Percentiles rank a stretch among this genome's conserved stretches.
Evolutionary conservation across 257 asterid genomes (phyloP).

Genomic region (Phtheirospermum japonicum): DNA sequence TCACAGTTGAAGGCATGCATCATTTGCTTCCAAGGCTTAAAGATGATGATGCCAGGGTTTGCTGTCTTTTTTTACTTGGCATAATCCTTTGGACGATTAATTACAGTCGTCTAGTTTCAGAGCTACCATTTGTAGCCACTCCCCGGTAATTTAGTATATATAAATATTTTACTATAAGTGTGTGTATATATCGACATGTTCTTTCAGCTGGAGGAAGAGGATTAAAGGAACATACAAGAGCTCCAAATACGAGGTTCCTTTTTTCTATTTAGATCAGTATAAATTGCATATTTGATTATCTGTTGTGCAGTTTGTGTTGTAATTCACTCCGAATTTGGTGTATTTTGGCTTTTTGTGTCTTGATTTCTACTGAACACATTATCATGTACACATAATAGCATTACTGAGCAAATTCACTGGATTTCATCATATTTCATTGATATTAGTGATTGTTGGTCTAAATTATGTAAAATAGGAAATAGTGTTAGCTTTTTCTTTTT

Average conservation of each 20-base stretch:
- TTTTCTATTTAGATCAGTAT: not conserved
- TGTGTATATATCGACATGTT: constrained; percentile 6
- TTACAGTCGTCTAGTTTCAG: constrained; percentile 37
- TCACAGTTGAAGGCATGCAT: constrained; percentile 52
- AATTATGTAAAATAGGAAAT: not conserved
- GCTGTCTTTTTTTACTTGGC: constrained; percentile 44
- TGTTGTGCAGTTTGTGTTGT: too few species aligned
- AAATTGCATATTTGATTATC: not conserved
- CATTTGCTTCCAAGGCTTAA: constrained; percentile 56
- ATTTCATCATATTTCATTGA: not conserved
- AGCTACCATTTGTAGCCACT: constrained; percentile 36
- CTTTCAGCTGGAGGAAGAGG: constrained; percentile 6
- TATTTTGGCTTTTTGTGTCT: too few species aligned
- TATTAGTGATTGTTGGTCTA: not conserved
- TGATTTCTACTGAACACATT: not conserved
- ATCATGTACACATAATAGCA: too few species aligned
- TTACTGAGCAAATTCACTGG: not conserved
- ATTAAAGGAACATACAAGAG: not conserved
- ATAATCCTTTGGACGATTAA: constrained; percentile 33
- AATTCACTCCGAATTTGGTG: too few species aligned
- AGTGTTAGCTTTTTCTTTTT: not conserved
- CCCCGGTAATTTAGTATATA: constrained; percentile 33
- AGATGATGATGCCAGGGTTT: constrained; percentile 47
- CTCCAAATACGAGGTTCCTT: constrained; percentile 6
- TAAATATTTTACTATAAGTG: constrained; percentile 8